These are phyloP conservation scores for Mycena polygramma DNA, from an alignment of 768 basidiomycete genomes.

Conservation along the genomic window DNA sequence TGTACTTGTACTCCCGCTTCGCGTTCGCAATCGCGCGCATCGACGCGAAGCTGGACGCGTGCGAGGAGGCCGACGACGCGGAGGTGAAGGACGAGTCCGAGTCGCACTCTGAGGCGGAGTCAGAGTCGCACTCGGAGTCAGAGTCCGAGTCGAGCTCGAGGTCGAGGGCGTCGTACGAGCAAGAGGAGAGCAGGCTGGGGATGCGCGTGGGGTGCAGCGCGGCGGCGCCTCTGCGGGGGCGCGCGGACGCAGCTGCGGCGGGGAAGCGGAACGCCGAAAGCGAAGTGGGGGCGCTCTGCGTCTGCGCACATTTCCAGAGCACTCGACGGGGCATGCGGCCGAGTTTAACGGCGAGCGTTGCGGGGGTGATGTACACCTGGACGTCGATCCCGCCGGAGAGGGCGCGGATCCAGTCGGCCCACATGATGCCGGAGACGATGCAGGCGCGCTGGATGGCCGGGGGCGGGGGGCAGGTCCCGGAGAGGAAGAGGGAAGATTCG, in stretches of 20 bases:
- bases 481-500: conserved; percentile 6
- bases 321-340: conserved; percentile 7
- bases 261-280: too few species aligned
- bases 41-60: neutral
- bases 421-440: conserved; percentile 14
- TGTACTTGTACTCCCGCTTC: conserved; percentile 12
- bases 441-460: conserved; percentile 18
- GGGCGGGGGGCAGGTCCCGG: conserved; percentile 18
- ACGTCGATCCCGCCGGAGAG: conserved; percentile 19
- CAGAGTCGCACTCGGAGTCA: conserved; percentile 10
- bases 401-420: conserved; percentile 27
- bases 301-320: neutral
- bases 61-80: conserved; percentile 10
- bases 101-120: conserved; percentile 14
- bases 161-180: neutral
- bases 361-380: neutral
- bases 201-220: conserved; percentile 27
- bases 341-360: conserved; percentile 4
- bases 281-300: neutral
- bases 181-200: conserved; percentile 22
- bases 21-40: neutral
- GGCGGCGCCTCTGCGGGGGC: conserved; percentile 4
- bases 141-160: neutral
- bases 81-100: conserved; percentile 14
- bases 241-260: neutral